Evolutionary conservation across 129 eudicot genomes (phyloP).

Genomic region (Glebionis coronaria): DNA sequence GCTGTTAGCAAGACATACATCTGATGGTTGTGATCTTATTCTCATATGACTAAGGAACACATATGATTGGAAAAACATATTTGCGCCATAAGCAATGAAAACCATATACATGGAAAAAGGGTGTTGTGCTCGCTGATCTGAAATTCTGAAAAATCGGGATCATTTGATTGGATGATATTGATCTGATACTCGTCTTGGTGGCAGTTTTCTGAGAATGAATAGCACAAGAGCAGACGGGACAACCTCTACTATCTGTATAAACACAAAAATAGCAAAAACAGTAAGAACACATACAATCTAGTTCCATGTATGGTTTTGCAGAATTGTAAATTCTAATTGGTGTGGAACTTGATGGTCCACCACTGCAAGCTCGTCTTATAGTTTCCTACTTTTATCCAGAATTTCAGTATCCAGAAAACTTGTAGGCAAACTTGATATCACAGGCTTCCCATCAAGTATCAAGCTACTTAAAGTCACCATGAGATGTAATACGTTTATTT

Average conservation of each 20-base stretch:
- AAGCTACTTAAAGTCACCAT: neutral
- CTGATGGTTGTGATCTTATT: conserved; percentile 24
- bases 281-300: no score
- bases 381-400: neutral
- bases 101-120: conserved; percentile 20
- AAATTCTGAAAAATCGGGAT: neutral
- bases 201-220: conserved; percentile 74
- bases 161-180: conserved; percentile 67
- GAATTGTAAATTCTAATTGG: neutral
- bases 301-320: neutral
- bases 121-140: neutral
- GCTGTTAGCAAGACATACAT: conserved; percentile 33
- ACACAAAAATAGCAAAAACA: neutral
- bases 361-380: neutral
- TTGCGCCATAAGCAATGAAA: conserved; percentile 17
- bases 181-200: conserved; percentile 62
- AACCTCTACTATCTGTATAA: conserved; percentile 66
- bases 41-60: conserved; percentile 24
- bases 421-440: neutral
- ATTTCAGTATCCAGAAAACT: neutral
- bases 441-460: neutral
- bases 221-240: conserved; percentile 83
- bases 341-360: neutral
- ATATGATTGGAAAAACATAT: conserved; percentile 9
- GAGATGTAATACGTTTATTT: neutral